Base-by-base conservation (phyloP, 2,329 filamentous ascomycete species). In the Ophiosphaerella narmari region DNA sequence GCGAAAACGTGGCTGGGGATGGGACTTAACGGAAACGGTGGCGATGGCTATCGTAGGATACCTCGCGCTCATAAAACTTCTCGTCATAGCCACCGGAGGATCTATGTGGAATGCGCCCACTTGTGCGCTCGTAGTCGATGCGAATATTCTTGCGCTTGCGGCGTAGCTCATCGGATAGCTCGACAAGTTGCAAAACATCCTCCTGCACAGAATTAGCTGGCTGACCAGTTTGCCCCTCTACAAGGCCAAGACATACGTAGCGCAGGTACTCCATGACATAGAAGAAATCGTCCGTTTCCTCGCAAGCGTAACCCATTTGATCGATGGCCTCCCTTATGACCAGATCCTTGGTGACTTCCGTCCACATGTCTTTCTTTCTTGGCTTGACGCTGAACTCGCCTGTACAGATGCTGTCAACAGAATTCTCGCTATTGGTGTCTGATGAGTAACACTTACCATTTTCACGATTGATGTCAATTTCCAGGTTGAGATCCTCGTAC, bases 321-420 rank as follows among this genome's bases (percentile, higher is more conserved):
- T 96, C 87, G 57, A 97, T 89, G 14, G 94, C 94, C 70, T 97
- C 91, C 44, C 88, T 86, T 50, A 87, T 81, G 13, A 97, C 90
- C 32, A 97, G 76, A 61, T 96, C 92, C 75, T 96, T 96, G 39
- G 93, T 96, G 62, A 99, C 91, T 75, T 97, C 94, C 0, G 94
- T 99, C 93, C 93, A 97, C 78, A 96, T 89, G 52, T 79, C 77
- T 54, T 71, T 70, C 35, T 68, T 62, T 57, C 75, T 76, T n/a
- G 63, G 58, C 50, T 73, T 73, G 26, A 66, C 57, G 41, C 64
- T 66, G 34, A 75, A 48, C 34, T 48, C 39, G 38, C 45, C 45
- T 48, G 33, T 73, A 56, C 74, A 77, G 54, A 74, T 78, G 36
- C 66, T 76, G 75, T 48, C 8, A 48, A 39, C 32, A 6, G 7